Conservation (phyloP, 345 rosid genomes). For the Durio zibethinus region DNA sequence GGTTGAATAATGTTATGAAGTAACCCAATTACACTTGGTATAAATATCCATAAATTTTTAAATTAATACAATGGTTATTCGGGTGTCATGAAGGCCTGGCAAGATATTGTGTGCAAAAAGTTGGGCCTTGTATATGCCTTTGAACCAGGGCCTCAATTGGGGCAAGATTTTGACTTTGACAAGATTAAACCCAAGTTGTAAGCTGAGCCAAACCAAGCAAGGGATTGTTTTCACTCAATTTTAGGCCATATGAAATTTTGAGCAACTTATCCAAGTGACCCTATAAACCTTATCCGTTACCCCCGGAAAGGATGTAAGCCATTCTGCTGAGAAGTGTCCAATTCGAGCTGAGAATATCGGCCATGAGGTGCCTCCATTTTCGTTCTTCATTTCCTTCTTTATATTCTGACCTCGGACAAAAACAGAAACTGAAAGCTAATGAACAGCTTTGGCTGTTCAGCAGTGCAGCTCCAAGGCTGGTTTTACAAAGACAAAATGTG, state of each 20-base stretch:
- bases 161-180: background rate
- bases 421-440: background rate
- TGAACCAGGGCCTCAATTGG: background rate
- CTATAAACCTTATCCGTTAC: background rate
- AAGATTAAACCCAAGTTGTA: background rate
- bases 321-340: background rate
- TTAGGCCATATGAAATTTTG: background rate
- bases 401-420: constrained; percentile 6
- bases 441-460: background rate
- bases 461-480: background rate
- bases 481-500: background rate
- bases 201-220: background rate
- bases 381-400: constrained; percentile 10
- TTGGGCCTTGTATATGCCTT: background rate
- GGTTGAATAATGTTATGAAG: no score
- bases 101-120: background rate
- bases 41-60: no score
- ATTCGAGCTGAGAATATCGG: background rate
- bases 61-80: no score
- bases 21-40: no score
- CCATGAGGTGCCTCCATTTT: constrained; percentile 13
- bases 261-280: background rate
- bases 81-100: no score
- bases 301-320: background rate
- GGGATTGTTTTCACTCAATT: background rate